Conservation (phyloP, 305 asterid genomes). For the Fraxinus angustifolia region DNA sequence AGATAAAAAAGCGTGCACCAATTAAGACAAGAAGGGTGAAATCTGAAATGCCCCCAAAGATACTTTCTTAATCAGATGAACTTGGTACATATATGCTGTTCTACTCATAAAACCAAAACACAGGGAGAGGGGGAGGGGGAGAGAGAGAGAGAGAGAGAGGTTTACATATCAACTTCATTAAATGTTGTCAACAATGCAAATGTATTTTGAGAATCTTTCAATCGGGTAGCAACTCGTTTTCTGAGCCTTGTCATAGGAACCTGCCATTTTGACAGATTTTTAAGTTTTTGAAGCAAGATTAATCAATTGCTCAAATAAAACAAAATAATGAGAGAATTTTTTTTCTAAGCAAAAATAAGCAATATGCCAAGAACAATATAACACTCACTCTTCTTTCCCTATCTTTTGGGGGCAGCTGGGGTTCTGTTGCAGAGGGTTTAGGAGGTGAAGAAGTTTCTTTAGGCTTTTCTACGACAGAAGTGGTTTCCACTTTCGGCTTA, state of each 20-base stretch:
- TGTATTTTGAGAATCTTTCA: conserved; percentile 98
- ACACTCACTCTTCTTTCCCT: conserved; percentile 86
- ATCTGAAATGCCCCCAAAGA: neutral
- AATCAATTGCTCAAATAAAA: neutral
- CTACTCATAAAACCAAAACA: neutral
- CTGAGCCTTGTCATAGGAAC: conserved; percentile 98
- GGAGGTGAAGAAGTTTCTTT: conserved; percentile 50
- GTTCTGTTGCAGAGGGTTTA: conserved; percentile 70
- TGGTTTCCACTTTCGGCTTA: conserved; percentile 43
- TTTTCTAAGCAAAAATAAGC: neutral
- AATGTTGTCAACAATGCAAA: conserved; percentile 92
- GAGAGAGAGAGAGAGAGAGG: conserved; percentile 18
- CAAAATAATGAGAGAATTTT: neutral
- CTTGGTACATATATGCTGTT: neutral
- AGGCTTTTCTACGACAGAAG: conserved; percentile 55
- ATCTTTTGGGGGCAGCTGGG: conserved; percentile 96
- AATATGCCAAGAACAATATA: neutral
- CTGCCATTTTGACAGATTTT: conserved; percentile 36
- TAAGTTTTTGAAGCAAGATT: conserved; percentile 4
- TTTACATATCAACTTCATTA: conserved; percentile 98
- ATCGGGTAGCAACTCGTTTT: conserved; percentile 83
- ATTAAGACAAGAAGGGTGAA: neutral
- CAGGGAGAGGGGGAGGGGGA: neutral
- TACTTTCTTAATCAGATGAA: neutral
- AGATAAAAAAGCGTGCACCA: conserved; percentile 9